Percentiles rank a stretch among this genome's conserved stretches.
Evolutionary conservation across 2,329 filamentous ascomycete genomes (phyloP).

Genomic region (Plenodomus lindquistii): DNA sequence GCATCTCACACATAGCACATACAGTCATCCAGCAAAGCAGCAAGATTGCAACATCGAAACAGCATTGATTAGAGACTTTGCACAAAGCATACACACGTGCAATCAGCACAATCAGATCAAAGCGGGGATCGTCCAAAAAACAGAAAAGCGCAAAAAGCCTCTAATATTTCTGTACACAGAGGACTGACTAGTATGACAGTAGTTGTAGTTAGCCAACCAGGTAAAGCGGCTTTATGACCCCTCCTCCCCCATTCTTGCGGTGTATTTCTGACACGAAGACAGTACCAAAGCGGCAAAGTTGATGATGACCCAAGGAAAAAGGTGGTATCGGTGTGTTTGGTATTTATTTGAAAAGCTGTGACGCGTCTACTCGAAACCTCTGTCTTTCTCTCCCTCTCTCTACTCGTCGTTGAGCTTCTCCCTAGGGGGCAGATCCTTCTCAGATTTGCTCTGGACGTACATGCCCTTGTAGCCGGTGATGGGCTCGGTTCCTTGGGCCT

Average conservation of each 20-base stretch:
- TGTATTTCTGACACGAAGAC: slow-evolving; percentile 39
- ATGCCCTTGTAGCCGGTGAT: slow-evolving; percentile 48
- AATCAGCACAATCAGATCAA: slow-evolving; percentile 18
- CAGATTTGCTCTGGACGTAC: slow-evolving; percentile 45
- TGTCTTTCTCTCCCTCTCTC: too few relatives aligned
- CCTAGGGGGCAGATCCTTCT: slow-evolving; percentile 30
- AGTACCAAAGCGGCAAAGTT: slow-evolving; percentile 40
- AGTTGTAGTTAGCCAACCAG: slow-evolving; percentile 30
- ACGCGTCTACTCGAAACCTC: slow-evolving; percentile 19
- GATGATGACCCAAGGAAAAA: slow-evolving; percentile 46
- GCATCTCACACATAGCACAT: too few relatives aligned
- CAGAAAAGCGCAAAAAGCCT: slow-evolving; percentile 35
- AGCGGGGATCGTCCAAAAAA: slow-evolving; percentile 21
- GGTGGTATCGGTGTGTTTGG: slow-evolving; percentile 32
- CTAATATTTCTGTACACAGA: slow-evolving; percentile 45
- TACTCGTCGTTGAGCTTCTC: slow-evolving; percentile 41
- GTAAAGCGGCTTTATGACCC: slow-evolving; percentile 16
- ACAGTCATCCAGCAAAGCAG: too few relatives aligned
- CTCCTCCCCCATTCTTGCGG: slow-evolving; percentile 29
- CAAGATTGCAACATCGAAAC: too few relatives aligned
- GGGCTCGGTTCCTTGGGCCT: slow-evolving; percentile 44
- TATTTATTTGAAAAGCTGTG: slow-evolving; percentile 36
- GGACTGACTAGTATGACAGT: slow-evolving; percentile 45
- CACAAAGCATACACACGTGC: slow-evolving; percentile 25
- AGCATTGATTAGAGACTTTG: slow-evolving; percentile 28